These are phyloP conservation scores for Suillus variegatus DNA, from an alignment of 768 basidiomycete genomes.

Conservation along the genomic window DNA sequence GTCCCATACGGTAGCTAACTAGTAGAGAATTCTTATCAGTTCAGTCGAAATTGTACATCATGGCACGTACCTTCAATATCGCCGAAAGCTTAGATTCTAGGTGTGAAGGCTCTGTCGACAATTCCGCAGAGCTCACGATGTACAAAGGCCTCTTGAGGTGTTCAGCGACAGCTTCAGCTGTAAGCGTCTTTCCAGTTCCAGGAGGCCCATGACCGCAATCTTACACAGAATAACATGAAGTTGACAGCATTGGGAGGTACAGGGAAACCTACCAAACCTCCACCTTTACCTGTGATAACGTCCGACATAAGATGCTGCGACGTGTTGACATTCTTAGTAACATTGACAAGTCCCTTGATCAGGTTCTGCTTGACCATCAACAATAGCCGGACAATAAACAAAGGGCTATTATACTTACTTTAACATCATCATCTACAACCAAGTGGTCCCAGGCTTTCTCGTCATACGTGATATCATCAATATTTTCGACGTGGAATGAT, in stretches of 20 bases:
- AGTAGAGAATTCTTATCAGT: constrained; percentile 42
- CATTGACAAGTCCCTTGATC: constrained; percentile 28
- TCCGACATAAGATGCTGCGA: constrained; percentile 35
- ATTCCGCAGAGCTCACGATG: constrained; percentile 54
- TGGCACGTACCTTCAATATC: constrained; percentile 18
- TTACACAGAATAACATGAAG: constrained; percentile 2
- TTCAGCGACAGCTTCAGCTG: constrained; percentile 60
- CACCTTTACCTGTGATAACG: constrained; percentile 65
- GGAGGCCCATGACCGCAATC: constrained; percentile 29
- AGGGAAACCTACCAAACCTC: constrained; percentile 52
- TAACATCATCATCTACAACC: constrained; percentile 53
- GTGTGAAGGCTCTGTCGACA: constrained; percentile 45
- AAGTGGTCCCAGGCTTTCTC: constrained; percentile 59
- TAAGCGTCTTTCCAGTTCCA: constrained; percentile 52
- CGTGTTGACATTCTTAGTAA: constrained; percentile 24
- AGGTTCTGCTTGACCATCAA: constrained; percentile 34
- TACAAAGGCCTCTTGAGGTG: constrained; percentile 54
- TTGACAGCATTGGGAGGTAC: not conserved
- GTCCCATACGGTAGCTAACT: constrained; percentile 58
- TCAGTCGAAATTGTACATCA: not conserved
- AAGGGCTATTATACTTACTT: constrained; percentile 27
- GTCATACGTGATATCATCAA: constrained; percentile 56
- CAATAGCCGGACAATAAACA: constrained; percentile 12
- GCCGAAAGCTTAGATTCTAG: constrained; percentile 42
- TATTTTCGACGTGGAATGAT: constrained; percentile 57